Evolutionary conservation across 2,329 filamentous ascomycete species (phyloP), one percentile per base, ranked within the genome.

Genomic region (Cladobotryum protrusum): DNA sequence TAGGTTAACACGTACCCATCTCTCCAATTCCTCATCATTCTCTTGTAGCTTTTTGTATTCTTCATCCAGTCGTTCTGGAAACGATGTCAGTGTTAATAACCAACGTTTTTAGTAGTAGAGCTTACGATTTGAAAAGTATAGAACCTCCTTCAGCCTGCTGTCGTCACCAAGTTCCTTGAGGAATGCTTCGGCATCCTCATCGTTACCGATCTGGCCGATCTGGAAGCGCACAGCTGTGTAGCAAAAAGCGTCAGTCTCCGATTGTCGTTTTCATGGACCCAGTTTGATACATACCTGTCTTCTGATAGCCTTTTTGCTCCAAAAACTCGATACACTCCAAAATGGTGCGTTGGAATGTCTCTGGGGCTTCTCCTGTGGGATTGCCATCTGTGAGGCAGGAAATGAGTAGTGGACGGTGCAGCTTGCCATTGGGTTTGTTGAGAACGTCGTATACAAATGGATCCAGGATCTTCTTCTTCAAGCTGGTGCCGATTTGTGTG

Each of bases 81-180:
- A 34, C 12, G 5, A 1, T 6, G 24, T 45, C 5, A 45, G 29
- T 45, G 12, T 24, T 32, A 20, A 20, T 42, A 9, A 7, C n/a
- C 13, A 18, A 17, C 20, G 15, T 12, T 14, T 6, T 11, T 6
- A 42, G 9, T 5, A n/a, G 24, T 5, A 41, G 8, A 1, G 45
- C 50, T 52, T 49, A 52, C 50, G 36, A 5, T 41, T 43, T 1
- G 50, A 48, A n/a, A 43, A 49, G 43, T 34, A 49, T n/a, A 52
- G 20, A 2, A 46, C 17, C 0, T 42, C 20, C 2, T 32, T 13
- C 4, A 52, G 47, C 2, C 14, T 4, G 0, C 6, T 1, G 7
- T 52, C 50, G 1, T 18, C 13, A 1, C 17, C 13, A 7, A 52
- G 50, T 11, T 43, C 6, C 8, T 43, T 14, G 1, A 52, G 43